Base-by-base conservation (phyloP, 2,329 filamentous ascomycete species). In the Fusarium citri region DNA sequence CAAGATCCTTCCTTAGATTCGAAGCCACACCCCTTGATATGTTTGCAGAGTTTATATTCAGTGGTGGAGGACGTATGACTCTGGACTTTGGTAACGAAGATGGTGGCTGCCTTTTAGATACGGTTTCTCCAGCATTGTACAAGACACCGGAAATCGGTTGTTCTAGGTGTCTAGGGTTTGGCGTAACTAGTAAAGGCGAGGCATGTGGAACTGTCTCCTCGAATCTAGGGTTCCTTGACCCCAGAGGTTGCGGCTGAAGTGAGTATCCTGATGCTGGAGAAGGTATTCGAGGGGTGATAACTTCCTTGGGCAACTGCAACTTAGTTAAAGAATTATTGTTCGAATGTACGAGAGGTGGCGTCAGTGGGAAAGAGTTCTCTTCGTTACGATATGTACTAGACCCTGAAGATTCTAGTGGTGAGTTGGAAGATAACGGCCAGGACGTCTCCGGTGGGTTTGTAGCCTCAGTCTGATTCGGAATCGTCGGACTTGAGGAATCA, bases 391-490 rank as follows among this genome's bases (percentile, higher is more conserved):
- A 66, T 41, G 48, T 66, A 48, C 61, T 66, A 9, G 61, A 66
- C n/a, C 55, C 63, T 22, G 63, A 66, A 6, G 63, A 66, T 25
- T 51, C 63, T 31, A 55, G 43, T 23, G 63, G 62, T 14, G 63
- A 66, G 25, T 43, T 62, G 20, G 63, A 66, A 14, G 63, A 61
- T 16, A 66, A 66, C 8, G 63, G 63, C 63, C 63, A 66, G 15
- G 61, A 40, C 45, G 61, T 31, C 48, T 66, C 55, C 23, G 37
- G n/a, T 8, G 22, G 28, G n/a, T 45, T 66, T n/a, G 28, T 18
- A 18, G 42, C 20, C 16, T 42, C 42, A 7, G 16, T 22, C 28
- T 41, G 42, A 16, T 26, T 22, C 14, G 43, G 16, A 15, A 37
- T 18, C 8, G 28, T 25, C 14, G 40, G 20, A 18, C 16, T 28